Evolutionary conservation across 495 filamentous ascomycete species (phyloP).

Genomic region (Sporormia fimetaria): DNA sequence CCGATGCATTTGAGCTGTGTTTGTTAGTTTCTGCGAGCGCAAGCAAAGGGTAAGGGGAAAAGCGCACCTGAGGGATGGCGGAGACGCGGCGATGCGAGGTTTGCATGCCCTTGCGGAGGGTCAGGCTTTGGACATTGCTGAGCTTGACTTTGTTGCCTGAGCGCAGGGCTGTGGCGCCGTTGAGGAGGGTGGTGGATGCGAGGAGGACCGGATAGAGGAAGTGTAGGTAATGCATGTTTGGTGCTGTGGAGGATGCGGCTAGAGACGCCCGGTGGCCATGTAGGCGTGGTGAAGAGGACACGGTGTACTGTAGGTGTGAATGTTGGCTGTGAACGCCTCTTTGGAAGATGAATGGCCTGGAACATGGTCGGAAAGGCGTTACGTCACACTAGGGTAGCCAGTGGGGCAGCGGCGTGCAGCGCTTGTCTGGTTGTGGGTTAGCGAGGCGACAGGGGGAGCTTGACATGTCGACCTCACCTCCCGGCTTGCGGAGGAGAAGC

Average conservation of each 20-base stretch:
- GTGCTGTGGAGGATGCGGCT: neutral
- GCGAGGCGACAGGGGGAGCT: constrained; percentile 1
- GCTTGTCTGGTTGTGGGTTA: too few species aligned
- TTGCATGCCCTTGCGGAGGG: constrained; percentile 48
- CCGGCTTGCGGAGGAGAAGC: neutral
- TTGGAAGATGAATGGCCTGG: neutral
- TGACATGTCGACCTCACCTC: constrained; percentile 2
- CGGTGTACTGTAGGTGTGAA: constrained; percentile 1
- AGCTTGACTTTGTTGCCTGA: constrained; percentile 57
- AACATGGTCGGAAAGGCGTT: too few species aligned
- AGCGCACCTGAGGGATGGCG: constrained; percentile 54
- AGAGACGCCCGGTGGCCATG: neutral
- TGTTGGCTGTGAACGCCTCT: constrained; percentile 1
- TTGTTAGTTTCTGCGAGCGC: constrained; percentile 3
- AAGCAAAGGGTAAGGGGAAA: neutral
- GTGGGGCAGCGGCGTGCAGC: too few species aligned
- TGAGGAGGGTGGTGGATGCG: constrained; percentile 23
- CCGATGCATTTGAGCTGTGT: constrained; percentile 66
- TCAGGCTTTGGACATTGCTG: constrained; percentile 66
- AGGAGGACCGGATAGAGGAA: constrained; percentile 31
- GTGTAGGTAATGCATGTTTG: constrained; percentile 32
- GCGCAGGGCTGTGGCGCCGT: constrained; percentile 29
- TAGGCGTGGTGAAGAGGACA: neutral
- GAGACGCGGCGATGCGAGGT: constrained; percentile 69
- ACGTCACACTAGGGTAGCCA: too few species aligned